Base-by-base conservation (phyloP, 257 asterid species). In the Eustoma russellianum region DNA sequence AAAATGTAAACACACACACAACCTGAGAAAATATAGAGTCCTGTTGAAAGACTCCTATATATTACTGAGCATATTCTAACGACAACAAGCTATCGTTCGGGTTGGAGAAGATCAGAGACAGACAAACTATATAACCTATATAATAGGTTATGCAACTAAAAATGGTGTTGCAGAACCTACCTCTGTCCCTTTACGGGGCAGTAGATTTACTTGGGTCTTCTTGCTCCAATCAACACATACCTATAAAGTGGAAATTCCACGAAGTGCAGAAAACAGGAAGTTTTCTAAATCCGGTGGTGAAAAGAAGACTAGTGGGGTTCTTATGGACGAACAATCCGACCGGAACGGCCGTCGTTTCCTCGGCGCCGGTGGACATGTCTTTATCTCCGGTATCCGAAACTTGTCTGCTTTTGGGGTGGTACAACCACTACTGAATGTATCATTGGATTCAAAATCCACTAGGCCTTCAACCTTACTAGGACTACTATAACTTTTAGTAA, bases 341-440 rank as follows among this genome's bases (percentile, higher is more conserved):
- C 54, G 19, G 41, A 67, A 49, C 43, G 43, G 43, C 45, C 80
- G 61, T 38, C 72, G 61, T 74, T 85, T 88, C 81, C 80, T 85
- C 0, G 97, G 97, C 1, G 95, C 85, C 2, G 94, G 97, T 1
- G 97, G 97, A 54, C 97, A 88, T 11, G 85, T 82, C 13, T 46
- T 65, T 13, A 78, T 71, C 61, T 82, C 86, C 14, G 97, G 93
- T 61, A 88, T 85, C 18, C 74, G 64, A 63, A 35, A 75, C 51
- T 77, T 82, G 38, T 85, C 57, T 0, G 79, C 80, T 61, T 68
- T 88, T 0, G 97, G 97, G 17, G 97, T 88, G 0, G 75, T 63
- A 50, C 95, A 84, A 15, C 52, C 52, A 63, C 68, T 63, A 46
- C 17, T 17, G 17, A 63, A 18, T 9, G 41, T 59, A 7, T 55